Conservation (phyloP, 805 yeast species). For the Saccharomycopsis malanga region DNA sequence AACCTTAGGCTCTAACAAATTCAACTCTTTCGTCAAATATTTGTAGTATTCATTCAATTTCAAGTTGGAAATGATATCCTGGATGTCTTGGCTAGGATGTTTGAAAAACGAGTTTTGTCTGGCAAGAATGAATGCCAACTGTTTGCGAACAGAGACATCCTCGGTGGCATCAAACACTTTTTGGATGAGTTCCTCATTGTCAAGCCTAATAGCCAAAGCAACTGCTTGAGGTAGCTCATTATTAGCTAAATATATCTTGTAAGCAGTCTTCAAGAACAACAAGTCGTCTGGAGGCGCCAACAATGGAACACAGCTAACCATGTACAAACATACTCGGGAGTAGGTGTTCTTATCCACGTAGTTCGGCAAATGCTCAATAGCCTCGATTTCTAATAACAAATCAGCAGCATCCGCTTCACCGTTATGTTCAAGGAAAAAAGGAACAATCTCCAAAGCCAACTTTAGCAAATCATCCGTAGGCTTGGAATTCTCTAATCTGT, state of each 20-base stretch:
- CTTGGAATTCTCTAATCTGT: slow-evolving; percentile 35
- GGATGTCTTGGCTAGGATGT: slow-evolving; percentile 58
- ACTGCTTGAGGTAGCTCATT: slow-evolving; percentile 84
- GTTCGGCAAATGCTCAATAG: slow-evolving; percentile 72
- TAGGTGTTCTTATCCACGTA: slow-evolving; percentile 80
- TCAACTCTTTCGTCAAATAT: slow-evolving; percentile 79
- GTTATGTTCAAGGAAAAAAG: slow-evolving; percentile 85
- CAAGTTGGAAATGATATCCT: slow-evolving; percentile 76
- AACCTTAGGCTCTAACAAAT: slow-evolving; percentile 79
- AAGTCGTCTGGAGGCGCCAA: slow-evolving; percentile 92
- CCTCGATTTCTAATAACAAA: slow-evolving; percentile 80
- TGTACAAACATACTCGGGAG: slow-evolving; percentile 85
- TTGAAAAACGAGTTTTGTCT: slow-evolving; percentile 78
- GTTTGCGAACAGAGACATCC: slow-evolving; percentile 74
- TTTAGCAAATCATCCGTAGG: slow-evolving; percentile 40
- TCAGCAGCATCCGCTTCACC: slow-evolving; percentile 99
- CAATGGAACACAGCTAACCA: slow-evolving; percentile 94
- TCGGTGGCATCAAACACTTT: slow-evolving; percentile 76
- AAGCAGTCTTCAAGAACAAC: slow-evolving; percentile 83
- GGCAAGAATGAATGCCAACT: slow-evolving; percentile 82
- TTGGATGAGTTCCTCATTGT: slow-evolving; percentile 67
- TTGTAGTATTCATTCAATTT: slow-evolving; percentile 71
- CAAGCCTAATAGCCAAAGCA: slow-evolving; percentile 81
- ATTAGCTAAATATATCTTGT: slow-evolving; percentile 70
- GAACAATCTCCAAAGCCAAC: slow-evolving; percentile 72